Base-by-base conservation (phyloP, 257 asterid genomes). In the Thymus mandschuricus region DNA sequence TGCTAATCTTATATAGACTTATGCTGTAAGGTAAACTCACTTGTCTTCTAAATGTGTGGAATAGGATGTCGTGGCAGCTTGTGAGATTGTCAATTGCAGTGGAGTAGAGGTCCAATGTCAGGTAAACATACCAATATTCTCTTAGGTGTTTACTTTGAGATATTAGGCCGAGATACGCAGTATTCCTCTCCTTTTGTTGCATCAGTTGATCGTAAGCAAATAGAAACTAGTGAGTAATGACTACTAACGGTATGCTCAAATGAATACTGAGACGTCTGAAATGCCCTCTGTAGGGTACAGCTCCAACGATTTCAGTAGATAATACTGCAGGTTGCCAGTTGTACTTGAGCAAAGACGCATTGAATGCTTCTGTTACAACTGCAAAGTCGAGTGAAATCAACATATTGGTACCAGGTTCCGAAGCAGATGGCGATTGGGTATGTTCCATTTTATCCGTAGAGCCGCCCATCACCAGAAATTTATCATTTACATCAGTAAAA, bases 61-160 rank as follows among this genome's bases (percentile, higher is more conserved):
- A 63, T 85, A 95, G 98, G 98, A 87, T 82, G 99, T 95, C 57
- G 99, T 95, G 75, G 99, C 99, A 58, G 99, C 99, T 80, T 95
- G 89, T 81, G 99, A 95, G 88, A 71, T 95, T 66, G 99, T 95
- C 81, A 95, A 95, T 81, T 89, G 94, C 83, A 88, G 63, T 58
- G 82, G 89, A 0, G 86, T 95, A 56, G 96, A 95, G 89, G 94
- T 95, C 80, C 98, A 95, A 78, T 92, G 98, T 78, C 97, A 89
- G 99, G 99, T 94, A 82, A 52, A 46, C 1, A 34, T 64, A 5
- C 8, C 51, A 10, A 50, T 51, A 28, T 27, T 45, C 67, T 63
- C 40, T 31, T 38, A 15, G 48, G n/a, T 60, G 59, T 43, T 44
- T 48, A 34, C 35, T 60, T 15, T 2, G 48, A 49, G 69, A n/a